A percentile compares a stretch with the other conserved stretches of the same genome.
Conservation (phyloP, 768 basidiomycete genomes). For the Pisolithus marmoratus region DNA sequence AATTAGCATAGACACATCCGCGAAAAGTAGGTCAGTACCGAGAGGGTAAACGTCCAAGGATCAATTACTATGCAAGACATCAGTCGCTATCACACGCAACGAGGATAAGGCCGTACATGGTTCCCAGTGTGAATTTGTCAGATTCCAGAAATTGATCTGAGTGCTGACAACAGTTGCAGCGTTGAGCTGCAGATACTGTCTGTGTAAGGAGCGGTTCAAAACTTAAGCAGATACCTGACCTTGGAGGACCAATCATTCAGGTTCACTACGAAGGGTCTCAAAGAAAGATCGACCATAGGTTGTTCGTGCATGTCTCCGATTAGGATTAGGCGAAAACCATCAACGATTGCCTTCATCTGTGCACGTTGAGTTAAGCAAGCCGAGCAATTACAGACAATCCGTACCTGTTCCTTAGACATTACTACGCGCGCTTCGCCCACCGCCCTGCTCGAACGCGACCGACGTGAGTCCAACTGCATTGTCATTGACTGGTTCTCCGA, state of each 20-base stretch:
- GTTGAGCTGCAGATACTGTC: constrained; percentile 59
- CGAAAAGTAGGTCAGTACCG: constrained; percentile 35
- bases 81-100: constrained; percentile 3
- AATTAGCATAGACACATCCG: constrained; percentile 7
- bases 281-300: constrained; percentile 83
- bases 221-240: constrained; percentile 36
- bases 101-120: constrained; percentile 50
- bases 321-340: constrained; percentile 88
- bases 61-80: constrained; percentile 67
- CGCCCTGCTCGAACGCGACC: constrained; percentile 8
- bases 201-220: not conserved
- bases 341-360: constrained; percentile 80
- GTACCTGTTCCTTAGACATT: constrained; percentile 80
- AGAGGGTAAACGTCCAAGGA: constrained; percentile 85
- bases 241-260: constrained; percentile 94
- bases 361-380: not conserved
- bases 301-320: constrained; percentile 96
- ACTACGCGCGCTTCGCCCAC: constrained; percentile 40
- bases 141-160: constrained; percentile 92
- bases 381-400: constrained; percentile 7
- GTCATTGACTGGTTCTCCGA: constrained; percentile 2
- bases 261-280: constrained; percentile 76
- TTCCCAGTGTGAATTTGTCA: constrained; percentile 98
- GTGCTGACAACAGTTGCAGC: constrained; percentile 77
- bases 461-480: constrained; percentile 3